Conservation (phyloP, 176 grass and related monocot genomes). For the Aegilops sharonensis region DNA sequence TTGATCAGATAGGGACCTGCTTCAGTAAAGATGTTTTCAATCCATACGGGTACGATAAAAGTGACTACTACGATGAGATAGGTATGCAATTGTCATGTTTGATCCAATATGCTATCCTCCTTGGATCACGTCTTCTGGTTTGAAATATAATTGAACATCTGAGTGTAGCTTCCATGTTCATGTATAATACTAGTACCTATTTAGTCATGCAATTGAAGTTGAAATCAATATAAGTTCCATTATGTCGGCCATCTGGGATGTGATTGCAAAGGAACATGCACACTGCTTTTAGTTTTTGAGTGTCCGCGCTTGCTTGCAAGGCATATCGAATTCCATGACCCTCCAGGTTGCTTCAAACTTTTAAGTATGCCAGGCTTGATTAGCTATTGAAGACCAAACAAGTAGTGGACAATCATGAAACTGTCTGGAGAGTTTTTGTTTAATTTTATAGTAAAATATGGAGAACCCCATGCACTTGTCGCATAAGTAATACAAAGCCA, state of each 20-base stretch:
- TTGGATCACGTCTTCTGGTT: background rate
- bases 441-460: background rate
- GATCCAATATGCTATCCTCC: conserved; percentile 14
- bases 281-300: background rate
- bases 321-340: background rate
- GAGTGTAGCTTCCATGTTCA: background rate
- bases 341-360: background rate
- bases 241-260: background rate
- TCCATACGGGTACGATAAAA: conserved; percentile 79
- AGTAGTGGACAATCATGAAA: background rate
- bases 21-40: conserved; percentile 96
- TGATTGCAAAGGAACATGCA: background rate
- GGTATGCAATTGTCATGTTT: conserved; percentile 39
- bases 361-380: background rate
- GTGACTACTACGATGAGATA: conserved; percentile 88
- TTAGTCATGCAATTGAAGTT: background rate
- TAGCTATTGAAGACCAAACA: background rate
- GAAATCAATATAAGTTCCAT: background rate
- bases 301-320: background rate
- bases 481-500: background rate
- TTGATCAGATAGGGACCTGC: conserved; percentile 91
- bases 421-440: background rate
- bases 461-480: background rate
- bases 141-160: conserved; percentile 1
- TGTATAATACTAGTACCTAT: background rate